These are phyloP conservation scores for Clonostachys solani DNA, from an alignment of 2,329 filamentous ascomycete species.

Conservation along the genomic window DNA sequence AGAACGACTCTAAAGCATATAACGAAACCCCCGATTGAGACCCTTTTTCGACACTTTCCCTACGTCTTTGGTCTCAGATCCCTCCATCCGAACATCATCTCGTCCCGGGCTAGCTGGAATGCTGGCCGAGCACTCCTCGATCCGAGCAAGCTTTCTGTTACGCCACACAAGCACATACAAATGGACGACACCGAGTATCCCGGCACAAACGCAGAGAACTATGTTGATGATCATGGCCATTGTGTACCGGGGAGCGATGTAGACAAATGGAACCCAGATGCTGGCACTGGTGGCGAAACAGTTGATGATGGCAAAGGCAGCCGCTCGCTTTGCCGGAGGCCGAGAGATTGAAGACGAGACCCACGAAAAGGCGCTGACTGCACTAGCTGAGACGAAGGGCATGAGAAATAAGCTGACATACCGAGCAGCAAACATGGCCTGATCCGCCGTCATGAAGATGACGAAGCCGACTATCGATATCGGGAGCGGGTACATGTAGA, in stretches of 20 bases:
- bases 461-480: slow-evolving; percentile 52
- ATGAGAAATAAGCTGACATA: slow-evolving; percentile 35
- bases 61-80: too few relatives aligned
- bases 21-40: too few relatives aligned
- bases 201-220: too few relatives aligned
- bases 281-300: slow-evolving; percentile 46
- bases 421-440: slow-evolving; percentile 37
- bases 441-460: slow-evolving; percentile 51
- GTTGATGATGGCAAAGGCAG: slow-evolving; percentile 50
- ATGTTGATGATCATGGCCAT: too few relatives aligned
- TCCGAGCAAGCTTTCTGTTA: too few relatives aligned
- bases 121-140: too few relatives aligned
- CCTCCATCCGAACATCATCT: too few relatives aligned
- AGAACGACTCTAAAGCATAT: too few relatives aligned
- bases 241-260: slow-evolving; percentile 9
- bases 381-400: slow-evolving; percentile 50
- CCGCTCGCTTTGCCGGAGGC: slow-evolving; percentile 49
- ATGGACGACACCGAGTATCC: too few relatives aligned
- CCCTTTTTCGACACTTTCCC: too few relatives aligned
- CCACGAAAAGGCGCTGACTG: slow-evolving; percentile 44
- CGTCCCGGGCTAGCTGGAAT: too few relatives aligned
- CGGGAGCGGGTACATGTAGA: slow-evolving; percentile 33
- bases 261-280: slow-evolving; percentile 48
- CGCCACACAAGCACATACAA: too few relatives aligned
- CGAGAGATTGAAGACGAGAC: slow-evolving; percentile 44